These are phyloP conservation scores for Saprolegnia diclina DNA, from an alignment of 352 stramenopile species.

Conservation along the genomic window DNA sequence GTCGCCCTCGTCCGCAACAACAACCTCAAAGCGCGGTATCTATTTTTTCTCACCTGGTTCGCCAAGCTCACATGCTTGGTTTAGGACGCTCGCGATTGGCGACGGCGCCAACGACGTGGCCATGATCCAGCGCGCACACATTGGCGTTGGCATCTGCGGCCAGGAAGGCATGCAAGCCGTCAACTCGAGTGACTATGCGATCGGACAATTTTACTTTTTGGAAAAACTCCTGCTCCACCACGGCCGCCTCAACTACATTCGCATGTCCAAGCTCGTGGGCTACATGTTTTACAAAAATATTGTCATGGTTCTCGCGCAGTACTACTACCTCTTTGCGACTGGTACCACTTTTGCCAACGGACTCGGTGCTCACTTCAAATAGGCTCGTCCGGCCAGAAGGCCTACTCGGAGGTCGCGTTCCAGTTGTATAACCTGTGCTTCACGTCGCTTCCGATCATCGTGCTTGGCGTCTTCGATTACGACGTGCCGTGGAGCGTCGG, in stretches of 20 bases:
- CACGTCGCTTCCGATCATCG: conserved; percentile 76
- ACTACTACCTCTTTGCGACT: conserved; percentile 91
- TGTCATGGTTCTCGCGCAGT: conserved; percentile 92
- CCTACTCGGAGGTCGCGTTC: conserved; percentile 75
- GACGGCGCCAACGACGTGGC: conserved; percentile 95
- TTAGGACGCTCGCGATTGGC: conserved; percentile 84
- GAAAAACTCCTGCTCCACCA: conserved; percentile 88
- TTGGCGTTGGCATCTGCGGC: conserved; percentile 90
- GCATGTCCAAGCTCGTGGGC: conserved; percentile 89
- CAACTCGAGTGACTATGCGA: conserved; percentile 92
- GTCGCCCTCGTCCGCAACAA: conserved; percentile 87
- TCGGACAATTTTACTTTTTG: conserved; percentile 92
- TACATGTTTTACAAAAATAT: conserved; percentile 97
- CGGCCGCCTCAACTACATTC: conserved; percentile 91
- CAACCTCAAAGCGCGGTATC: conserved; percentile 54
- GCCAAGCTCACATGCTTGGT: too few relatives aligned
- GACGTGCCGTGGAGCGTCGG: conserved; percentile 66
- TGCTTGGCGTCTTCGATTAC: conserved; percentile 80
- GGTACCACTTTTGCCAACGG: too few relatives aligned
- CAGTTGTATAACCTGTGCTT: conserved; percentile 88
- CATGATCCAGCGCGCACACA: conserved; percentile 93
- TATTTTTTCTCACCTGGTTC: too few relatives aligned
- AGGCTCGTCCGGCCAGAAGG: conserved; percentile 84
- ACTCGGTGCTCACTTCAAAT: conserved; percentile 55
- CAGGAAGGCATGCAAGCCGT: conserved; percentile 93